A percentile compares a stretch with the other conserved stretches of the same genome.
Evolutionary conservation across 2,329 filamentous ascomycete species (phyloP).

Genomic region (Scorias spongiosa): DNA sequence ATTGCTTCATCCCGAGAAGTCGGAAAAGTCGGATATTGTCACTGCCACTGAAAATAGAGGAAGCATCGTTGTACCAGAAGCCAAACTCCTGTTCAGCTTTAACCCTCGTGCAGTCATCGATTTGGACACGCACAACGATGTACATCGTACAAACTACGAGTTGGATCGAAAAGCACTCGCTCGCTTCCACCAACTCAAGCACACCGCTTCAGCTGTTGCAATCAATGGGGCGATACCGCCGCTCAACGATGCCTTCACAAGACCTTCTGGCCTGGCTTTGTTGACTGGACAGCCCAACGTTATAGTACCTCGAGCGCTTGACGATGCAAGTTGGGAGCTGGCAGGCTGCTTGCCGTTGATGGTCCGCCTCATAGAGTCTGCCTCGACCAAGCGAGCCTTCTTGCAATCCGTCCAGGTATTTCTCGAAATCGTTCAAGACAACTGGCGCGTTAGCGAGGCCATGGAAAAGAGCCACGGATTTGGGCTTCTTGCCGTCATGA

Average conservation of each 20-base stretch:
- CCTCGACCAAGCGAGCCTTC: slow-evolving; percentile 54
- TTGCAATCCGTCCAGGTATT: slow-evolving; percentile 68
- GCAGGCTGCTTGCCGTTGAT: slow-evolving; percentile 81
- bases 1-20: slow-evolving; percentile 72
- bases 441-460: slow-evolving; percentile 94
- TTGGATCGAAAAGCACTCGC: slow-evolving; percentile 34
- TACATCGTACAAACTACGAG: slow-evolving; percentile 6
- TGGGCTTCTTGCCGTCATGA: slow-evolving; percentile 65
- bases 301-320: slow-evolving; percentile 65
- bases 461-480: slow-evolving; percentile 96
- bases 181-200: slow-evolving; percentile 48
- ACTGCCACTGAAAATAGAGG: slow-evolving; percentile 76
- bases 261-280: slow-evolving; percentile 64
- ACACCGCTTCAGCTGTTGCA: slow-evolving; percentile 60
- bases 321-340: slow-evolving; percentile 83
- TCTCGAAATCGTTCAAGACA: slow-evolving; percentile 72
- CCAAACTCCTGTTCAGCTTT: slow-evolving; percentile 67
- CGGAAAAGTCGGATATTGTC: slow-evolving; percentile 82
- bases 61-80: slow-evolving; percentile 65
- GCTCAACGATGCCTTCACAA: slow-evolving; percentile 75
- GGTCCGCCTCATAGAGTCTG: slow-evolving; percentile 68
- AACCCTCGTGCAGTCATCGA: slow-evolving; percentile 67
- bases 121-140: slow-evolving; percentile 37
- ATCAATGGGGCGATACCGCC: slow-evolving; percentile 80
- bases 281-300: slow-evolving; percentile 74